phyloP scores from a whole-genome alignment of 176 grass and related monocot genomes.

The Saccharum officinarum region DNA sequence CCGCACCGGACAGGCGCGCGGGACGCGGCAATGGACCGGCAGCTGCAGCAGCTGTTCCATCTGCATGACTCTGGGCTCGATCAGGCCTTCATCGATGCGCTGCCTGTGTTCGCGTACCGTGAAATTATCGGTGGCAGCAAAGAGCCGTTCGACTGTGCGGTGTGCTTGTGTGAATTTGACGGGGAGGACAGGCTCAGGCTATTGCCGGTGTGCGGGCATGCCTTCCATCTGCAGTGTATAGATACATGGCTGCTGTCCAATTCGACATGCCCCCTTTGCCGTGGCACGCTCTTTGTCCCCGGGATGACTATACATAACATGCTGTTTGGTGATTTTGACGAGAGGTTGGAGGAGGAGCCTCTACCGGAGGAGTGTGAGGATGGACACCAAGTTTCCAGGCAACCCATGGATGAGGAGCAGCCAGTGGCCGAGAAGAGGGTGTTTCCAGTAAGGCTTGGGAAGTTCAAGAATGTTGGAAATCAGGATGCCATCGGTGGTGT shows the following conservation, averaged over 20 bases:
- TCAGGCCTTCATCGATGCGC: conserved; percentile 59
- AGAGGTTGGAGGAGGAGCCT: conserved; percentile 40
- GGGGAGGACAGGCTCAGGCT: conserved; percentile 55
- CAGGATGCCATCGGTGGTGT: not conserved
- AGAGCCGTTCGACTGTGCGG: conserved; percentile 55
- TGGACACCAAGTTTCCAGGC: conserved; percentile 14
- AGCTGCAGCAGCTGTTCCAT: conserved; percentile 75
- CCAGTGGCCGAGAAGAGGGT: conserved; percentile 37
- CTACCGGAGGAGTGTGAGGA: conserved; percentile 24
- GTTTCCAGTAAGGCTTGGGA: conserved; percentile 66
- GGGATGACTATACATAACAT: conserved; percentile 35
- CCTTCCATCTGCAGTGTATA: conserved; percentile 63
- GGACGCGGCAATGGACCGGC: conserved; percentile 52
- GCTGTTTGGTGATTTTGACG: conserved; percentile 49
- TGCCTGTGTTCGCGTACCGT: conserved; percentile 65
- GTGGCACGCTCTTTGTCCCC: conserved; percentile 44
- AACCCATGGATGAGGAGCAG: conserved; percentile 27
- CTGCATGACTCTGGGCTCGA: conserved; percentile 72
- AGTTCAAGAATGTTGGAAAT: conserved; percentile 56
- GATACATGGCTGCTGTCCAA: conserved; percentile 61
- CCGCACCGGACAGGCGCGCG: conserved; percentile 7
- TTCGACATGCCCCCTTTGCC: conserved; percentile 66
- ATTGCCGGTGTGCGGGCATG: conserved; percentile 60
- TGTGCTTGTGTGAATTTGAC: conserved; percentile 69
- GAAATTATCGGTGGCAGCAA: conserved; percentile 61